A percentile compares a stretch with the other conserved stretches of the same genome.
phyloP scores from a whole-genome alignment of 768 basidiomycete genomes.

The Gymnopilus dilepis region DNA sequence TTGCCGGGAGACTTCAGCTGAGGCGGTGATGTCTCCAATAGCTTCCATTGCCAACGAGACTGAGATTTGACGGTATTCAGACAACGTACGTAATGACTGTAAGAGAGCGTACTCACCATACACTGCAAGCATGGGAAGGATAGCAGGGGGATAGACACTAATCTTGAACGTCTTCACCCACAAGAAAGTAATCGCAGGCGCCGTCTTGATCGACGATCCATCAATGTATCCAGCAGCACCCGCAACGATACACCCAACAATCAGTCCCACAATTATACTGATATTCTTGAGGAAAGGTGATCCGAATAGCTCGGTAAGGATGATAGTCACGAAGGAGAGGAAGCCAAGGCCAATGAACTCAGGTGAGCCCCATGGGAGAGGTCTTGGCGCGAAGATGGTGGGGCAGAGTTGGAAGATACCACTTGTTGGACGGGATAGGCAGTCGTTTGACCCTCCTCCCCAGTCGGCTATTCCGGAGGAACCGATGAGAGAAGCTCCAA shows the following conservation, averaged over 20 bases:
- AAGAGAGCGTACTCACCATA: conserved; percentile 29
- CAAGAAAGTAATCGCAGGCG: conserved; percentile 82
- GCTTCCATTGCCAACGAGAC: conserved; percentile 83
- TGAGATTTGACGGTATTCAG: conserved; percentile 25
- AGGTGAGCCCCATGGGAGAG: conserved; percentile 81
- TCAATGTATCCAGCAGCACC: conserved; percentile 83
- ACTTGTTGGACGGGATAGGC: conserved; percentile 59
- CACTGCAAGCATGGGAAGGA: conserved; percentile 49
- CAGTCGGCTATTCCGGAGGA: conserved; percentile 78
- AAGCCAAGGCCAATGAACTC: conserved; percentile 89
- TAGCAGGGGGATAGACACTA: conserved; percentile 73
- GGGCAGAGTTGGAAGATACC: conserved; percentile 80
- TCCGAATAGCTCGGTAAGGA: conserved; percentile 83
- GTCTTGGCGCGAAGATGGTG: conserved; percentile 67
- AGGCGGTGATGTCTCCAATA: conserved; percentile 85
- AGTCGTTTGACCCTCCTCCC: conserved; percentile 84
- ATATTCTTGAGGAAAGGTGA: conserved; percentile 86
- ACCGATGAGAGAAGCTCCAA: conserved; percentile 80
- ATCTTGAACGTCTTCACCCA: conserved; percentile 86
- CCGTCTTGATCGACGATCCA: conserved; percentile 61
- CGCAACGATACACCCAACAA: conserved; percentile 81
- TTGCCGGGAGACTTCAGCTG: conserved; percentile 81
- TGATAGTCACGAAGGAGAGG: conserved; percentile 76
- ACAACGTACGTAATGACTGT: background rate
- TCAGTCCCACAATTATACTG: conserved; percentile 75